phyloP scores from a whole-genome alignment of 1,139 yeast genomes.

The Magnusiomyces ingens region DNA sequence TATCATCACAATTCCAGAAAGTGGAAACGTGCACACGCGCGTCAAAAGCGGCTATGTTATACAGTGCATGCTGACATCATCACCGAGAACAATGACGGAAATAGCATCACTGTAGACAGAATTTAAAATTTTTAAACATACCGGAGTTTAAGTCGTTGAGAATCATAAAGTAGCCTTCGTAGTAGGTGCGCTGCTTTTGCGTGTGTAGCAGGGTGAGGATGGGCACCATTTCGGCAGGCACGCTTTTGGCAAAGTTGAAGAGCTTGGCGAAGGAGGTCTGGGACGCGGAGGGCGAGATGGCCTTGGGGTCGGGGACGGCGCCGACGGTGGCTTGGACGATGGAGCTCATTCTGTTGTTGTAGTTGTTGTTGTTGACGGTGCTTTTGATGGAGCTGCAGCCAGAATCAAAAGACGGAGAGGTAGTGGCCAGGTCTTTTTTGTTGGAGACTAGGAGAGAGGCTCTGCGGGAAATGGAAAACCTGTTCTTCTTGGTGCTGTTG shows the following conservation, averaged over 20 bases:
- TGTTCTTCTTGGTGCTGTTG: too few relatives aligned
- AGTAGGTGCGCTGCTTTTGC: constrained; percentile 46
- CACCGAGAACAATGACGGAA: not conserved
- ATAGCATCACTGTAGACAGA: too few relatives aligned
- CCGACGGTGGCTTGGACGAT: not conserved
- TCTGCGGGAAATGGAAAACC: too few relatives aligned
- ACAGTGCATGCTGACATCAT: not conserved
- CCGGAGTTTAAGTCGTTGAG: constrained; percentile 35
- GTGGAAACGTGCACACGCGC: not conserved
- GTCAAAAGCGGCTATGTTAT: not conserved
- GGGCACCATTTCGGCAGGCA: constrained; percentile 49
- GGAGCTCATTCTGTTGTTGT: not conserved
- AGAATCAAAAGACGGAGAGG: not conserved
- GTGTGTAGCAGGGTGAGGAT: constrained; percentile 46
- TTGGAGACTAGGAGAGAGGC: not conserved
- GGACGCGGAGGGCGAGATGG: not conserved
- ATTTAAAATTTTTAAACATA: too few relatives aligned
- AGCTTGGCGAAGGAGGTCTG: not conserved
- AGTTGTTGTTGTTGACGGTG: not conserved
- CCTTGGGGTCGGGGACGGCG: not conserved
- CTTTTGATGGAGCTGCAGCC: too few relatives aligned
- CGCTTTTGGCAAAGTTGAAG: constrained; percentile 29
- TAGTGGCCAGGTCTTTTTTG: not conserved
- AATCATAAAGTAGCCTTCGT: constrained; percentile 42
- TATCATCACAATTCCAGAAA: not conserved